Conservation (phyloP, 1,139 yeast genomes). For the Scheffersomyces illinoinensis region DNA sequence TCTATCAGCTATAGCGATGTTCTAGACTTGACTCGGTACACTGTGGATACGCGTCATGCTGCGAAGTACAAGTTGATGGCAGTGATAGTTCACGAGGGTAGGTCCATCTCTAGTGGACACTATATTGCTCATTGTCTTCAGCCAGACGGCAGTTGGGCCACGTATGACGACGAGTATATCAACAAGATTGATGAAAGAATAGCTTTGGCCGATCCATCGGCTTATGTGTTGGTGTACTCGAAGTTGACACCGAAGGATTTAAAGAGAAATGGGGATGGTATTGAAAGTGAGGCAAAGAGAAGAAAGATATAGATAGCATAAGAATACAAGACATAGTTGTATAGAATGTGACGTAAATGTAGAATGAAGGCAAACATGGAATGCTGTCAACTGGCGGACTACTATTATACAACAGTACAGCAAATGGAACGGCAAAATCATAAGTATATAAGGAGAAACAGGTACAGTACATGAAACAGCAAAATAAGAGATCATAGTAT, state of each 20-base stretch:
- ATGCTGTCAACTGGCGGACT: too few relatives aligned
- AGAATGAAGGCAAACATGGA: neutral
- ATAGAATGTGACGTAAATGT: neutral
- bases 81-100: constrained; percentile 92
- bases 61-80: constrained; percentile 74
- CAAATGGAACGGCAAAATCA: too few relatives aligned
- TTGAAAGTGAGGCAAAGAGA: constrained; percentile 8
- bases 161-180: constrained; percentile 90
- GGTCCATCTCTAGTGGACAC: constrained; percentile 91
- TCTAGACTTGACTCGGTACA: constrained; percentile 69
- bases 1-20: constrained; percentile 78
- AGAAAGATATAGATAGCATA: constrained; percentile 9
- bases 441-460: too few relatives aligned
- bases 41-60: constrained; percentile 45
- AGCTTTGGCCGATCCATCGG: constrained; percentile 81
- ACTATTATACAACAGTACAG: too few relatives aligned
- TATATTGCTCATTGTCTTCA: constrained; percentile 89
- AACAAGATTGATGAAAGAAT: constrained; percentile 70
- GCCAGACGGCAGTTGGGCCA: constrained; percentile 90
- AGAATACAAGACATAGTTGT: neutral
- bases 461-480: too few relatives aligned
- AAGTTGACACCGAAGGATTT: constrained; percentile 56
- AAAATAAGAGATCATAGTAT: too few relatives aligned
- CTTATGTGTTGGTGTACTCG: constrained; percentile 85
- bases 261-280: constrained; percentile 9